Base-by-base conservation (phyloP, 495 filamentous ascomycete species). In the Neurospora sp. region DNA sequence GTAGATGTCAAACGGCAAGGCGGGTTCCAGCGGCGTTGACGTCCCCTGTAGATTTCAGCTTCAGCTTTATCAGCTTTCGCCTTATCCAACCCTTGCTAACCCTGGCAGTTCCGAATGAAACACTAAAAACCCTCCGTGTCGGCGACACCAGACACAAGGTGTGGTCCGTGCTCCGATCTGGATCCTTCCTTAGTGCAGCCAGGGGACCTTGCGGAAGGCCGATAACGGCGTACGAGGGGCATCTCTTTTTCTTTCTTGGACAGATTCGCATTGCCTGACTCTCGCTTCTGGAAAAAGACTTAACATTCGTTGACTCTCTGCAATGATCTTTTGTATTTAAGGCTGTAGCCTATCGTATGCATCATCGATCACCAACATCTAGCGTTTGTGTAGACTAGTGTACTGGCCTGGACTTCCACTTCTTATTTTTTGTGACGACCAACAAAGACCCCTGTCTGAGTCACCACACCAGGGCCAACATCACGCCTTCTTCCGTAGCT, bases 181-280 rank as follows among this genome's bases (percentile, higher is more conserved):
- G 15, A 36, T 66, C 3, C 54, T 62, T 66, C 3, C 54, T 62
- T 19, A 34, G 28, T 7, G 24, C 54, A 62, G 54, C 11, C 13
- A 62, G 54, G 54, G 54, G 7, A 15, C 13, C 54, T 34, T 15
- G 48, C 11, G 54, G 73, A 66, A 75, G 71, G 38, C 73, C 73
- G 70, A 62, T 76, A 73, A 66, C 69, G 72, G 71, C 74, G 71
- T 17, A 24, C 54, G 70, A 77, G 70, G 76, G 78, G 72, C 76
- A 75, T 75, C 17, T 24, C 54, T 66, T 36, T 66, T 66, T 66
- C 54, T 21, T 28, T 19, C 28, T 19, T 66, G 24, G 54, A 34
- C 15, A 62, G 54, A 34, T 34, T 36, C 6, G 13, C 24, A 17
- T 19, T 3, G 31, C 34, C 54, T 62, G 15, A 62, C 28, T 62